Conservation (phyloP, 192 early-diverging fungal species). For the Coemansia aciculifera region DNA sequence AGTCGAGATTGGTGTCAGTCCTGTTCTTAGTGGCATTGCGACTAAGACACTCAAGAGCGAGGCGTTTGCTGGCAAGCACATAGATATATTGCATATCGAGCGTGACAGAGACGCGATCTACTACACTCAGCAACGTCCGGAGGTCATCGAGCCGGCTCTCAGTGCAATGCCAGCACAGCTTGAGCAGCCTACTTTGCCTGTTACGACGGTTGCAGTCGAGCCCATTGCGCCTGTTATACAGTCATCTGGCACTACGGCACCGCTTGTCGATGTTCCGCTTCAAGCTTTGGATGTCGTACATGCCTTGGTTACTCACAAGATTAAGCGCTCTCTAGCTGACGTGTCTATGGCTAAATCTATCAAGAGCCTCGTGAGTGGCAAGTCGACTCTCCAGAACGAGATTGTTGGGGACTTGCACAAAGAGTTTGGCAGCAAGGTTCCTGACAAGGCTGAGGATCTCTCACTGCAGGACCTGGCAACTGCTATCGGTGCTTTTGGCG, state of each 20-base stretch:
- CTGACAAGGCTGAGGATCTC: conserved; percentile 90
- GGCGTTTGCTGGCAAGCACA: neutral
- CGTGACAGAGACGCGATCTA: conserved; percentile 21
- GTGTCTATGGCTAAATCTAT: conserved; percentile 65
- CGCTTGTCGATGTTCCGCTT: conserved; percentile 70
- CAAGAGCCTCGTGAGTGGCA: conserved; percentile 80
- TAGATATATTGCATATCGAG: conserved; percentile 14
- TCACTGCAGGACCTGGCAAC: conserved; percentile 78
- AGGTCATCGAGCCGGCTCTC: neutral
- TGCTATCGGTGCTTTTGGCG: conserved; percentile 60
- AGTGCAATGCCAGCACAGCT: neutral
- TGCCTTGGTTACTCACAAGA: conserved; percentile 80
- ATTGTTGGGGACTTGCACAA: conserved; percentile 92
- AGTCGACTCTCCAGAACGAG: conserved; percentile 94
- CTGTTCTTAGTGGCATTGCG: conserved; percentile 87
- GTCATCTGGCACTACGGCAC: conserved; percentile 19
- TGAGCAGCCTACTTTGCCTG: conserved; percentile 30
- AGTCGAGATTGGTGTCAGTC: conserved; percentile 87
- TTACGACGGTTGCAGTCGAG: conserved; percentile 52
- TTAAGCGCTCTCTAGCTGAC: conserved; percentile 79
- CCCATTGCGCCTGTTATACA: neutral
- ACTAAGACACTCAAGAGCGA: conserved; percentile 41
- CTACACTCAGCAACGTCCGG: conserved; percentile 1
- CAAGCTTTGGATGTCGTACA: conserved; percentile 73
- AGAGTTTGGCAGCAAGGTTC: conserved; percentile 82